A percentile compares a stretch with the other conserved stretches of the same genome.
Evolutionary conservation across 495 filamentous ascomycete species (phyloP).

Genomic region (Pseudoneurospora amorphoporcata): DNA sequence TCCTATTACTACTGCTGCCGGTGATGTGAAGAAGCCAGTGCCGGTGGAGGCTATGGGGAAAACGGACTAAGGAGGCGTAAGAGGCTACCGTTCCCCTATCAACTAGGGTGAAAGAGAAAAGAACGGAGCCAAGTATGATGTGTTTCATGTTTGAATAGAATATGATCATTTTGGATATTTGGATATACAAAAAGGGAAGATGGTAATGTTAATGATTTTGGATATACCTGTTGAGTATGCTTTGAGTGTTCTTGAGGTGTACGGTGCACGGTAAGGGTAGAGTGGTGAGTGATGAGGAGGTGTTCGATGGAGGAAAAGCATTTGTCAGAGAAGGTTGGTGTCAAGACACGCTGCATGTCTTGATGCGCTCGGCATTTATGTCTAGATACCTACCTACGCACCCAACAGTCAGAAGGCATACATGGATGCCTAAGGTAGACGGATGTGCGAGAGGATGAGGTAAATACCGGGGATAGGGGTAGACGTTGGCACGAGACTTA

Average conservation of each 20-base stretch:
- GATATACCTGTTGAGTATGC: neutral
- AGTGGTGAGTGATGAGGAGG: neutral
- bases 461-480: neutral
- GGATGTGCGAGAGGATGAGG: neutral
- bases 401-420: too few relatives aligned
- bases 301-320: too few relatives aligned
- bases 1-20: neutral
- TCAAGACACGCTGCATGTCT: neutral
- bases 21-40: slow-evolving; percentile 3
- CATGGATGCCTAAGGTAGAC: neutral
- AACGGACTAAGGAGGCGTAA: neutral
- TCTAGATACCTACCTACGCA: too few relatives aligned
- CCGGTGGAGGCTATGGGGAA: neutral
- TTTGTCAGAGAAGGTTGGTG: neutral
- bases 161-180: neutral
- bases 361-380: neutral
- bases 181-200: neutral
- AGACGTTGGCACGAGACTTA: too few relatives aligned
- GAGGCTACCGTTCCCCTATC: neutral
- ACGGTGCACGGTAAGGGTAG: neutral
- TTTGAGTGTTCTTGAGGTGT: neutral
- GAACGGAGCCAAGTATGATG: neutral
- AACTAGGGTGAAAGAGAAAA: neutral
- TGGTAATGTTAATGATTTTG: neutral
- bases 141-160: neutral